phyloP scores from a whole-genome alignment of 371 early-diverging fungal genomes.

The Mucor racemosus region DNA sequence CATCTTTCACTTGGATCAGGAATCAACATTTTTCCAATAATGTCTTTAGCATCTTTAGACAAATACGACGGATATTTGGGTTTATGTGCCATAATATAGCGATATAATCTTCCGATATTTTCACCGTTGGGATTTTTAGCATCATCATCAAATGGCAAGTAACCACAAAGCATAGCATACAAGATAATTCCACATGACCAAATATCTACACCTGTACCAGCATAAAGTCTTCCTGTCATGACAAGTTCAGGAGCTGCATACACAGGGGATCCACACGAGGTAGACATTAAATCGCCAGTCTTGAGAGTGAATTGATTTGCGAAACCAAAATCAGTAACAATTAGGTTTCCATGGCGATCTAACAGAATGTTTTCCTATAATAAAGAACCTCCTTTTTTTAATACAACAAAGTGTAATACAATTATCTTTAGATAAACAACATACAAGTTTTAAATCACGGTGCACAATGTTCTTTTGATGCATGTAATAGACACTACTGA shows the following conservation, averaged over 20 bases:
- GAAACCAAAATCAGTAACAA: slow-evolving; percentile 99
- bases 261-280: slow-evolving; percentile 97
- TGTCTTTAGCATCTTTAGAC: slow-evolving; percentile 71
- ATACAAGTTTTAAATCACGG: slow-evolving; percentile 93
- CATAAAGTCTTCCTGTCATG: slow-evolving; percentile 92
- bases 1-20: slow-evolving; percentile 88
- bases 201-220: slow-evolving; percentile 95
- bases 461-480: slow-evolving; percentile 92
- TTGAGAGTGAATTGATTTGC: slow-evolving; percentile 87
- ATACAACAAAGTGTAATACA: neutral
- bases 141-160: slow-evolving; percentile 99
- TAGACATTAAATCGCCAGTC: slow-evolving; percentile 82
- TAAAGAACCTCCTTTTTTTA: neutral
- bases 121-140: slow-evolving; percentile 96
- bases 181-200: slow-evolving; percentile 97
- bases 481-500: slow-evolving; percentile 86
- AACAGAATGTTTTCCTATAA: slow-evolving; percentile 94
- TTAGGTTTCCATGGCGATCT: slow-evolving; percentile 86
- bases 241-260: slow-evolving; percentile 99
- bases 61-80: slow-evolving; percentile 89
- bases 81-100: slow-evolving; percentile 89
- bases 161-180: slow-evolving; percentile 97
- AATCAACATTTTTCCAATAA: slow-evolving; percentile 90
- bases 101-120: slow-evolving; percentile 94
- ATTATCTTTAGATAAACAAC: slow-evolving; percentile 18